A percentile compares a stretch with the other conserved stretches of the same genome.
Evolutionary conservation across 805 yeast genomes (phyloP).

Genomic region (Myxozyma neotropica): DNA sequence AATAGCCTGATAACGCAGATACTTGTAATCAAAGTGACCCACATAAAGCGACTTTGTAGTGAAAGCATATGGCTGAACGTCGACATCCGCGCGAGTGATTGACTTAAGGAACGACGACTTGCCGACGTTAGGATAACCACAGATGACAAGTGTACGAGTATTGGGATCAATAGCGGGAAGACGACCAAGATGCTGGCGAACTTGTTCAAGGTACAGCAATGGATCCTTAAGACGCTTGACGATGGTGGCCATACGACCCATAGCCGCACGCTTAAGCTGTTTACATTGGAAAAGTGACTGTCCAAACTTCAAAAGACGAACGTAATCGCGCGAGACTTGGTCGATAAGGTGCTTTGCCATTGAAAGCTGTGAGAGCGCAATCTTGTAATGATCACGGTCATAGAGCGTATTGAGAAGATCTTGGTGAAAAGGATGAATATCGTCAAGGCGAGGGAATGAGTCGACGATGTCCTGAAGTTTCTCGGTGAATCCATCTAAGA

Average conservation of each 20-base stretch:
- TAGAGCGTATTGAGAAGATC: slow-evolving; percentile 97
- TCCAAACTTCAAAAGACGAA: slow-evolving; percentile 91
- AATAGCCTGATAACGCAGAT: slow-evolving; percentile 96
- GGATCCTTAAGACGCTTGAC: slow-evolving; percentile 95
- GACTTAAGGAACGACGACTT: slow-evolving; percentile 91
- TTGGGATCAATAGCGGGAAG: slow-evolving; percentile 97
- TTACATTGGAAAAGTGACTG: slow-evolving; percentile 98
- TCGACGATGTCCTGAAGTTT: slow-evolving; percentile 81
- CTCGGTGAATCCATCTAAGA: slow-evolving; percentile 76
- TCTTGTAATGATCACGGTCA: slow-evolving; percentile 97
- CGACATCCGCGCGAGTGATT: slow-evolving; percentile 97
- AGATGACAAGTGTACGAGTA: slow-evolving; percentile 93
- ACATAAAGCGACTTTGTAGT: slow-evolving; percentile 96
- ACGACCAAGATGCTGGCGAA: slow-evolving; percentile 98
- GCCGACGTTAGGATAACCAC: slow-evolving; percentile 99
- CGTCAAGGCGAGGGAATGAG: slow-evolving; percentile 95
- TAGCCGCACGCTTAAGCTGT: slow-evolving; percentile 96
- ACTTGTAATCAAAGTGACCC: slow-evolving; percentile 98
- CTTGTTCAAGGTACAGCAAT: slow-evolving; percentile 90
- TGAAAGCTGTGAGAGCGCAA: slow-evolving; percentile 90
- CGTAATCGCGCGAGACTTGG: slow-evolving; percentile 94
- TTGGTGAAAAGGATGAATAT: slow-evolving; percentile 97
- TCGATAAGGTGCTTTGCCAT: slow-evolving; percentile 92
- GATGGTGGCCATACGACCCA: slow-evolving; percentile 99
- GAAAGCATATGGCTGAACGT: slow-evolving; percentile 99